Base-by-base conservation (phyloP, 2,329 filamentous ascomycete genomes). In the Purpureocillium lavendulum region DNA sequence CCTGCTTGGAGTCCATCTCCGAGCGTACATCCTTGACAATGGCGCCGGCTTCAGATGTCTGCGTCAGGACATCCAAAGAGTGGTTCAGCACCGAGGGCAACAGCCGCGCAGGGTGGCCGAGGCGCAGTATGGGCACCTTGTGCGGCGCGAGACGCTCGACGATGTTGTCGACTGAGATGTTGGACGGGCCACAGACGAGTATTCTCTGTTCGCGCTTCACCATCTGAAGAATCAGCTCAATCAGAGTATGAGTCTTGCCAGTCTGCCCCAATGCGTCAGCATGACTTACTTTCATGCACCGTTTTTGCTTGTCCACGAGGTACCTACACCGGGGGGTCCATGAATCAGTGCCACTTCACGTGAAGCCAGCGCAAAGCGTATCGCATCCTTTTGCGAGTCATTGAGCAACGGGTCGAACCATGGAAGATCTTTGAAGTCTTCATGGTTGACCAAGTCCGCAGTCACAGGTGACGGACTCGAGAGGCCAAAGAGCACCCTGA, bases 141-240 rank as follows among this genome's bases (percentile, higher is more conserved):
- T 89, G 84, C 0, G 85, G 80, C 2, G 88, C 79, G 2, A 97
- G 74, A 7, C 92, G 80, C 62, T 98, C 92, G 8, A 96, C 89
- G 42, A 98, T 94, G 56, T 98, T 98, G 71, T 98, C 92, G 1
- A 98, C 92, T 1, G 87, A 92, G 50, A 98, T 89, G 58, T 98
- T 98, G 24, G 87, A 95, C 0, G 92, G 92, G 0, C 90, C 92
- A 53, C 92, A 97, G n/a, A 97, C 90, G 2, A 97, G 71, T 10
- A 97, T 70, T 2, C 88, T 78, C 39, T 82, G 73, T 28, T 80
- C 75, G 17, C 77, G 76, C 55, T 81, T 82, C 40, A 94, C 69
- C 50, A 97, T 68, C 56, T 98, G 92, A n/a, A 94, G 70, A 44
- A 98, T 94, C 11, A 98, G 71, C 60, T 98, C 92, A 43, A 98